Evolutionary conservation across 208 protist genomes (phyloP), one percentile per base, ranked within the genome.

Genomic region (Jaenimonas drosophilae): DNA sequence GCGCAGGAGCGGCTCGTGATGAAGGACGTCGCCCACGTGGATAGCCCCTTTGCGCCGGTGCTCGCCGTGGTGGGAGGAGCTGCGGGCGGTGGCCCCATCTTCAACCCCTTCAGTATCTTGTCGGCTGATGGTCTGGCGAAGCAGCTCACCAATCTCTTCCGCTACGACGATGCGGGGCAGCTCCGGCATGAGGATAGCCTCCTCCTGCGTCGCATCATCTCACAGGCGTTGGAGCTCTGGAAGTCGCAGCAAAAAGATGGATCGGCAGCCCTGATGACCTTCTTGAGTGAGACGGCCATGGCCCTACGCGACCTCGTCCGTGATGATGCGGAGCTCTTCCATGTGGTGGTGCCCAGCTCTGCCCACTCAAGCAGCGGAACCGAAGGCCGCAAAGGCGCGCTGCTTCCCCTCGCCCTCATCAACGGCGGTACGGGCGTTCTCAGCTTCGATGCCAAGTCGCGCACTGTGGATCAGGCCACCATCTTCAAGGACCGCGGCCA

Each of bases 401-500:
- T 76, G 28, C 49, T 88, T 6, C 85, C 85, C 4, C 56, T 93
- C 36, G 54, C 77, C 25, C 40, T 79, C 33, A 27, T 76, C 38
- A 75, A 76, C 48, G 72, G 80, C 30, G 76, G 69, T 25, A 54
- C 40, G 27, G 64, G 62, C 23, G 37, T 48, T 24, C 51, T 93
- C 9, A 75, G 59, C 25, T 84, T 93, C 53, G 77, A 89, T 47
- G 39, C 55, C 11, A 70, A 68, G 33, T 69, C 59, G 39, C 70
- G 79, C n/a, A 58, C 58, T 41, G 72, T 80, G 42, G 88, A 95
- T 45, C 75, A 86, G 29, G 64, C 80, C 26, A 67, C 61, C 24
- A 44, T 95, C 9, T 88, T 71, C 63, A 77, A 77, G 49, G 85
- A 96, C 53, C 5, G 50, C 26, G 65, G 55, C 26, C 55, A 85